phyloP scores from a whole-genome alignment of 140 eudicot species.

The Ambrosia hybrid region DNA sequence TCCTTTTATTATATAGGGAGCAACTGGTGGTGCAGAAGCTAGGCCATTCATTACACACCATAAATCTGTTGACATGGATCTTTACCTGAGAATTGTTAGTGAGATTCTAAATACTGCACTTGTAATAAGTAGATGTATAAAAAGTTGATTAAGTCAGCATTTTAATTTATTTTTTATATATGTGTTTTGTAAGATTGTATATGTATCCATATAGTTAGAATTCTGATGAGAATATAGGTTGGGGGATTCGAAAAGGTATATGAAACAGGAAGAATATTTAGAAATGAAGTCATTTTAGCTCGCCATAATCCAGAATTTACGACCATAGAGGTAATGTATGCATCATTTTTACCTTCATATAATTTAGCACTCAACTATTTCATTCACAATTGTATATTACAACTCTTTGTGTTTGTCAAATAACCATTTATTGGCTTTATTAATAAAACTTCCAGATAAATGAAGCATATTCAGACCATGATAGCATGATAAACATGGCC shows the following conservation, averaged over 20 bases:
- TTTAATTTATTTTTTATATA: neutral
- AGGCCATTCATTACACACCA: conserved; percentile 95
- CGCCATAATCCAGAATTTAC: conserved; percentile 99
- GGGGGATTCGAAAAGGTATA: conserved; percentile 92
- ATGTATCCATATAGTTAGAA: conserved; percentile 3
- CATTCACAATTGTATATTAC: neutral
- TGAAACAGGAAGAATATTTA: conserved; percentile 83
- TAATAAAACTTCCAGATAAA: conserved; percentile 56
- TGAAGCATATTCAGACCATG: conserved; percentile 97
- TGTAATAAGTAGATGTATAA: too few species aligned
- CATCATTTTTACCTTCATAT: neutral
- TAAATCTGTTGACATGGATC: conserved; percentile 65
- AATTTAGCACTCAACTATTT: neutral
- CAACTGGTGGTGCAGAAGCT: conserved; percentile 99
- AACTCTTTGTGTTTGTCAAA: neutral
- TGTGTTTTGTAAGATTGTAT: neutral
- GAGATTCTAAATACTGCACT: neutral
- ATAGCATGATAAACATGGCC: conserved; percentile 95
- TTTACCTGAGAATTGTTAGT: neutral
- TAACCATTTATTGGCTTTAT: neutral
- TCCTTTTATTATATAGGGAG: conserved; percentile 52
- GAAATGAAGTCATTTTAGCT: conserved; percentile 95
- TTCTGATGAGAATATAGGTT: conserved; percentile 48
- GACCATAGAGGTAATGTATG: conserved; percentile 67
- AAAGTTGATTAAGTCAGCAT: neutral